phyloP scores from a whole-genome alignment of 768 basidiomycete species.

The Termitomyces titanicus region DNA sequence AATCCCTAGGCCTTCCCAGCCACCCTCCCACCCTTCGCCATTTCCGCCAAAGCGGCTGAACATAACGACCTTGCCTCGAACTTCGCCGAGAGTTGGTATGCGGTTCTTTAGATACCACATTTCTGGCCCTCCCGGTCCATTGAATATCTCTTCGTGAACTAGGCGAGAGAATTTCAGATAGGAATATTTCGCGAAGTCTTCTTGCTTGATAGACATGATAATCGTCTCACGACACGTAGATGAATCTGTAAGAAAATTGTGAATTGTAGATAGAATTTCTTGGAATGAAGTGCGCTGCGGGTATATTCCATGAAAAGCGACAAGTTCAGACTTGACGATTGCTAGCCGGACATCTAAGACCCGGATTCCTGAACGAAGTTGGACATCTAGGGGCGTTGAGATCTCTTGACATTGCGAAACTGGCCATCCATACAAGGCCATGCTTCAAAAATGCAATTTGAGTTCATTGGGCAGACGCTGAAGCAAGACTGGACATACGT shows the following conservation, averaged over 20 bases:
- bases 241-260: conserved; percentile 60
- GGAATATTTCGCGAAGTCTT: conserved; percentile 54
- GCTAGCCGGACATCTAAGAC: conserved; percentile 80
- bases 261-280: conserved; percentile 56
- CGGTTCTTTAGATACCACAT: conserved; percentile 86
- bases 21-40: conserved; percentile 65
- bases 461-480: not conserved
- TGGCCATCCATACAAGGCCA: conserved; percentile 85
- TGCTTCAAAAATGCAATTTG: conserved; percentile 32
- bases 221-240: conserved; percentile 65
- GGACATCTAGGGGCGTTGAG: conserved; percentile 55
- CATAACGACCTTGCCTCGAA: conserved; percentile 80
- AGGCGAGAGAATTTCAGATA: conserved; percentile 53
- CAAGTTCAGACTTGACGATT: conserved; percentile 55
- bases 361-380: conserved; percentile 77
- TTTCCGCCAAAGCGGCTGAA: conserved; percentile 82
- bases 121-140: conserved; percentile 46
- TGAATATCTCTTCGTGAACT: conserved; percentile 61
- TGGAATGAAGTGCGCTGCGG: conserved; percentile 69
- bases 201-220: conserved; percentile 88
- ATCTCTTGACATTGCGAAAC: conserved; percentile 82
- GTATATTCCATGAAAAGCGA: conserved; percentile 77
- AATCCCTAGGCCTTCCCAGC: conserved; percentile 75
- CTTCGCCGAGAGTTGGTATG: conserved; percentile 79
- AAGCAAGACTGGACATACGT: conserved; percentile 40